These are phyloP conservation scores for Tuber melanosporum DNA, from an alignment of 495 filamentous ascomycete species.

Conservation along the genomic window DNA sequence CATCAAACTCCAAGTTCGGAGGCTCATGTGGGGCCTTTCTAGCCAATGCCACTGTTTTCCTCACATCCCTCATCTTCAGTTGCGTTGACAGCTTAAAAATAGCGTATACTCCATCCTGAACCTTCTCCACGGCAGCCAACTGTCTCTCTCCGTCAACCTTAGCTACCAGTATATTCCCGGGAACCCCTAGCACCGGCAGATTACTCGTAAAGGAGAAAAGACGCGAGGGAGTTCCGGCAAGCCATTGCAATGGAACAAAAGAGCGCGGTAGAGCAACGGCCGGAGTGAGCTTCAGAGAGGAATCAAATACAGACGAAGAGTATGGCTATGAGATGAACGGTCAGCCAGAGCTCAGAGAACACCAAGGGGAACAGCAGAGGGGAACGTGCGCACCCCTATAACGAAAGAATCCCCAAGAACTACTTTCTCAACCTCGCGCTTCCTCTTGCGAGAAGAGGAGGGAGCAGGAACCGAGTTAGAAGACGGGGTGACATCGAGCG, in stretches of 20 bases:
- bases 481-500: constrained; percentile 7
- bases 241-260: constrained; percentile 39
- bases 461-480: constrained; percentile 12
- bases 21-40: constrained; percentile 18
- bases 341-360: background rate
- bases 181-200: constrained; percentile 20
- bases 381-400: constrained; percentile 26
- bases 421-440: constrained; percentile 32
- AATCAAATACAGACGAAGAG: constrained; percentile 36
- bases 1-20: constrained; percentile 7
- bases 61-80: constrained; percentile 41
- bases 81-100: constrained; percentile 38
- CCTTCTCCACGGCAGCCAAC: constrained; percentile 37
- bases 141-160: constrained; percentile 41
- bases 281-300: constrained; percentile 35
- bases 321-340: constrained; percentile 28
- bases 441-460: constrained; percentile 32
- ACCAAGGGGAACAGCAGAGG: constrained; percentile 3
- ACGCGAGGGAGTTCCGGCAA: constrained; percentile 37
- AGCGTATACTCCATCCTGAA: constrained; percentile 34
- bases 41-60: constrained; percentile 28
- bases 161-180: constrained; percentile 32
- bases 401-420: constrained; percentile 34
- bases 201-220: constrained; percentile 30
- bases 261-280: constrained; percentile 35